A percentile compares a stretch with the other conserved stretches of the same genome.
These are phyloP conservation scores for Penicillium glabrum DNA, from an alignment of 2,329 filamentous ascomycete species.

Conservation along the genomic window DNA sequence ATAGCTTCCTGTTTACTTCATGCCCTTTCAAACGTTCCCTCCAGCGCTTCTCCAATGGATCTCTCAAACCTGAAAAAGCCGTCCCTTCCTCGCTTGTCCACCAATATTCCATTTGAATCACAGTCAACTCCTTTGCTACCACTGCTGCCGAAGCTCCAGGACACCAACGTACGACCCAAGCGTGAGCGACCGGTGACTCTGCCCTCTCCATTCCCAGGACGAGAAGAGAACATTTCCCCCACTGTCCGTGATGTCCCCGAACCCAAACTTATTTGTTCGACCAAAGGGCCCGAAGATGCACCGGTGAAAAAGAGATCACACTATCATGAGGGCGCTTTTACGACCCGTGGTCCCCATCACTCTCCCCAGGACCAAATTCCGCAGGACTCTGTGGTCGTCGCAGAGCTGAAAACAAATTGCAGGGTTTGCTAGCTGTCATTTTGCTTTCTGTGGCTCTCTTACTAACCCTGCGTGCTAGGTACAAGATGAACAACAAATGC, in stretches of 20 bases:
- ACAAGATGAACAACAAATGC: constrained; percentile 72
- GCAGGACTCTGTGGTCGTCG: constrained; percentile 60
- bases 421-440: constrained; percentile 50
- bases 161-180: constrained; percentile 15
- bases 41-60: constrained; percentile 5
- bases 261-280: constrained; percentile 10
- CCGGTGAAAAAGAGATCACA: background rate
- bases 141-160: constrained; percentile 3
- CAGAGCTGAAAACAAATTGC: constrained; percentile 65
- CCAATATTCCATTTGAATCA: constrained; percentile 10
- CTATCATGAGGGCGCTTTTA: constrained; percentile 44
- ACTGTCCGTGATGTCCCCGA: constrained; percentile 13
- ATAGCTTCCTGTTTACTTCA: background rate
- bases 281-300: constrained; percentile 14
- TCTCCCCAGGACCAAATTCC: constrained; percentile 49
- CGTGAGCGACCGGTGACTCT: constrained; percentile 15
- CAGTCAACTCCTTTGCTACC: background rate
- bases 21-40: background rate
- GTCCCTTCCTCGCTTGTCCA: constrained; percentile 18
- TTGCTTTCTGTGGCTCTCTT: background rate
- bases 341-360: constrained; percentile 34
- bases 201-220: constrained; percentile 23
- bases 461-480: constrained; percentile 39
- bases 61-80: constrained; percentile 9
- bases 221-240: constrained; percentile 22